Conservation (phyloP, 148 eudicot genomes). For the Mesembryanthemum crystallinum region DNA sequence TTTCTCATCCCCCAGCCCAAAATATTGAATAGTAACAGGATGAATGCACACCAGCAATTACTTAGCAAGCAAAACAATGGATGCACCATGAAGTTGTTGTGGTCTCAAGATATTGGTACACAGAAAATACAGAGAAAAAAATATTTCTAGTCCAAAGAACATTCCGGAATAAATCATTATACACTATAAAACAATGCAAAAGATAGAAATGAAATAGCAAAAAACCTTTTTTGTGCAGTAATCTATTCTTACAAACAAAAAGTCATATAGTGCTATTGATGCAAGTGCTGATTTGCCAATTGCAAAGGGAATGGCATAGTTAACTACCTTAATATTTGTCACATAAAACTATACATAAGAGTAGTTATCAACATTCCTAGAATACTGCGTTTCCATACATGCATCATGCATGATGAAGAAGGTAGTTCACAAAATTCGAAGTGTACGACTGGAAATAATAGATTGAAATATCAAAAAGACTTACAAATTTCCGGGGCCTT, state of each 20-base stretch:
- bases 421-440: neutral
- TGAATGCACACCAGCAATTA: neutral
- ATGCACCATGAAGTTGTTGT: too few relatives aligned
- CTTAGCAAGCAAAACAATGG: too few relatives aligned
- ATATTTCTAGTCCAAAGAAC: neutral
- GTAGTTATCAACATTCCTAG: too few relatives aligned
- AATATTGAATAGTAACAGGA: neutral
- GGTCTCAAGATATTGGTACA: neutral
- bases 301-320: neutral
- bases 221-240: neutral
- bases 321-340: neutral
- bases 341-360: neutral
- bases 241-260: neutral
- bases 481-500: slow-evolving; percentile 84
- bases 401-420: neutral
- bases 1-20: too few relatives aligned
- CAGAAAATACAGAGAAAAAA: neutral
- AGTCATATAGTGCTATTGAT: neutral
- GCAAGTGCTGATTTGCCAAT: neutral
- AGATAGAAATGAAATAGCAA: neutral
- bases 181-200: neutral
- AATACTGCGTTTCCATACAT: neutral
- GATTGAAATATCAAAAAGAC: slow-evolving; percentile 18
- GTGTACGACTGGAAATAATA: neutral
- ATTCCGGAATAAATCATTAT: neutral